Evolutionary conservation across 805 yeast species (phyloP).

Genomic region (Hanseniaspora meyeri): DNA sequence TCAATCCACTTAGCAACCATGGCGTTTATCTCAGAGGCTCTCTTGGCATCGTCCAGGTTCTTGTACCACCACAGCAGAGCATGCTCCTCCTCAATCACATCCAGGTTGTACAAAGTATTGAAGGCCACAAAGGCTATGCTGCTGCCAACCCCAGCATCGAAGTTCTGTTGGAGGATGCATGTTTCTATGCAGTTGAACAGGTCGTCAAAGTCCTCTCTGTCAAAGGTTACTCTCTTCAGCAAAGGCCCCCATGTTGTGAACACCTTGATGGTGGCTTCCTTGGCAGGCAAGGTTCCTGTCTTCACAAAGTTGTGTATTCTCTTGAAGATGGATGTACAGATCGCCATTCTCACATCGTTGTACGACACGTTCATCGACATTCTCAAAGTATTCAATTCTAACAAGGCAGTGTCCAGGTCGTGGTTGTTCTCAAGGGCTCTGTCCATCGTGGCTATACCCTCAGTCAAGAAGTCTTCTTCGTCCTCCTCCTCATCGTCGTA

Average conservation of each 20-base stretch:
- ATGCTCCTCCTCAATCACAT: constrained; percentile 68
- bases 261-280: constrained; percentile 64
- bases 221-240: constrained; percentile 76
- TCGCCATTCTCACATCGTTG: constrained; percentile 80
- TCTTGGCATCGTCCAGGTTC: constrained; percentile 28
- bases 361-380: constrained; percentile 96
- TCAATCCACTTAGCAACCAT: constrained; percentile 64
- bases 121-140: constrained; percentile 31
- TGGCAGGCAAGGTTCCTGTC: constrained; percentile 63
- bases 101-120: constrained; percentile 62
- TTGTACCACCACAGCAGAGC: constrained; percentile 72
- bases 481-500: constrained; percentile 30
- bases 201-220: constrained; percentile 63
- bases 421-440: constrained; percentile 88
- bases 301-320: constrained; percentile 62
- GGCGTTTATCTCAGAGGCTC: constrained; percentile 38
- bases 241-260: constrained; percentile 73
- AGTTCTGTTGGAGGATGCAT: constrained; percentile 19
- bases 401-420: constrained; percentile 79
- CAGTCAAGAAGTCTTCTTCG: constrained; percentile 73
- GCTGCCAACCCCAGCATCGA: constrained; percentile 24
- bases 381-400: constrained; percentile 85
- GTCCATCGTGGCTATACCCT: constrained; percentile 87
- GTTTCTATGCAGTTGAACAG: constrained; percentile 40
- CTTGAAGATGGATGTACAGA: constrained; percentile 55